phyloP scores from a whole-genome alignment of 805 yeast species.

The Wickerhamiella parazyma region DNA sequence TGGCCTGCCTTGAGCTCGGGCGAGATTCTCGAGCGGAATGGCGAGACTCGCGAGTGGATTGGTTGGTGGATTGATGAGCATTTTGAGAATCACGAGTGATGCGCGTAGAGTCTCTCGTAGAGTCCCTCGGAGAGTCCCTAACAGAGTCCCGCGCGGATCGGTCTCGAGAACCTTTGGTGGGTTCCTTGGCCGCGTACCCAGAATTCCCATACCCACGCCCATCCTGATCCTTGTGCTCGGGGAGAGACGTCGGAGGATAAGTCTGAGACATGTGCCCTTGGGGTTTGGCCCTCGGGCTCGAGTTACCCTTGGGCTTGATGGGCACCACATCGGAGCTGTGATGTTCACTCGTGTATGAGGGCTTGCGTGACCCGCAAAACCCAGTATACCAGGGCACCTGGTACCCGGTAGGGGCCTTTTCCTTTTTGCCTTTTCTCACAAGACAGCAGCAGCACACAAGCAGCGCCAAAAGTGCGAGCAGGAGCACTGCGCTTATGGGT shows the following conservation, averaged over 20 bases:
- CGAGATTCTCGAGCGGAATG: too few relatives aligned
- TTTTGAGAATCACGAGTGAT: too few relatives aligned
- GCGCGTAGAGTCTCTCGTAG: too few relatives aligned
- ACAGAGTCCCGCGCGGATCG: too few relatives aligned
- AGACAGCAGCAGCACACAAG: conserved; percentile 8
- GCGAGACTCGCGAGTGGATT: too few relatives aligned
- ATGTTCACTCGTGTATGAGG: conserved; percentile 14
- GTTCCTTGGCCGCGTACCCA: too few relatives aligned
- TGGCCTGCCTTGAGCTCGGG: too few relatives aligned
- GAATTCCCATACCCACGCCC: too few relatives aligned
- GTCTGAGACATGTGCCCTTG: neutral
- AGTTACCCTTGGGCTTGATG: neutral
- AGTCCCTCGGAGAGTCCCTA: too few relatives aligned
- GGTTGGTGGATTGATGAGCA: too few relatives aligned
- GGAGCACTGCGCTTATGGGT: conserved; percentile 17
- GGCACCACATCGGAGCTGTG: neutral
- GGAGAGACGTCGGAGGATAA: neutral
- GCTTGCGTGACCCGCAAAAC: conserved; percentile 8
- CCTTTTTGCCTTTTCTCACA: conserved; percentile 2
- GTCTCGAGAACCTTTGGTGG: too few relatives aligned
- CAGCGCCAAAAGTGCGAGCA: conserved; percentile 10
- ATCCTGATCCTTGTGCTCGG: neutral
- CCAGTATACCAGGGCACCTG: conserved; percentile 4
- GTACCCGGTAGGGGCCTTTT: neutral
- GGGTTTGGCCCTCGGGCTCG: neutral